Evolutionary conservation across 2,329 filamentous ascomycete genomes (phyloP), one percentile per base, ranked within the genome.

Genomic region (Colletotrichum sp.): DNA sequence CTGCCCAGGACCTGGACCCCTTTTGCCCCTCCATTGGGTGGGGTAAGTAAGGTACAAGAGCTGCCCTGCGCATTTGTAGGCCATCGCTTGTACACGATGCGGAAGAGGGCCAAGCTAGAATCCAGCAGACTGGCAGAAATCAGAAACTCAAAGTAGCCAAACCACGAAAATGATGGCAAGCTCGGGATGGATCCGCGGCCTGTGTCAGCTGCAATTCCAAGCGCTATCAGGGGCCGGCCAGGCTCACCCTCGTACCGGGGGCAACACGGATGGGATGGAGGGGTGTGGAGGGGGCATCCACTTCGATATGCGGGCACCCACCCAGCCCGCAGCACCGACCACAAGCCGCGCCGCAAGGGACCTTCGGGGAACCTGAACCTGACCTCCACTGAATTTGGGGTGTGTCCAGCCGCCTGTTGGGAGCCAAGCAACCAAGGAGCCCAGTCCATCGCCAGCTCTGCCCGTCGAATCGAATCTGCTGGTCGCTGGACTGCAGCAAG

Each of bases 11-110:
- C 71, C 74, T 76, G 64, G 74, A 72, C 59, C 64, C 70, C 55
- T 64, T 75, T 64, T 72, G 69, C 73, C 69, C 73, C 74, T 76
- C 74, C 64, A 72, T 55, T n/a, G 28, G 60, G 74, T 76, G 74
- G 74, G 70, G 74, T 65, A 74, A 59, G 9, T n/a, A 27, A 39
- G 36, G 64, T 30, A 61, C 55, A 27, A 76, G 64, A 69, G 70
- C 59, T 76, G 28, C 64, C 65, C 74, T 74, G 71, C 64, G 48
- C 59, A 64, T 76, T 52, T 13, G 30, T 57, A 60, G 44, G 48
- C 22, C 27, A 36, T 32, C 12, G 61, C 61, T 39, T 61, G 68
- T 66, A 74, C 72, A 75, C 61, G 28, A 72, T 76, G 74, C 71
- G 73, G 34, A 73, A 22, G 61, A 68, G 52, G 44, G 34, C 52